Percentiles rank a stretch among this genome's conserved stretches.
Conservation (phyloP, 495 filamentous ascomycete genomes). For the Pseudevernia furfuracea region DNA sequence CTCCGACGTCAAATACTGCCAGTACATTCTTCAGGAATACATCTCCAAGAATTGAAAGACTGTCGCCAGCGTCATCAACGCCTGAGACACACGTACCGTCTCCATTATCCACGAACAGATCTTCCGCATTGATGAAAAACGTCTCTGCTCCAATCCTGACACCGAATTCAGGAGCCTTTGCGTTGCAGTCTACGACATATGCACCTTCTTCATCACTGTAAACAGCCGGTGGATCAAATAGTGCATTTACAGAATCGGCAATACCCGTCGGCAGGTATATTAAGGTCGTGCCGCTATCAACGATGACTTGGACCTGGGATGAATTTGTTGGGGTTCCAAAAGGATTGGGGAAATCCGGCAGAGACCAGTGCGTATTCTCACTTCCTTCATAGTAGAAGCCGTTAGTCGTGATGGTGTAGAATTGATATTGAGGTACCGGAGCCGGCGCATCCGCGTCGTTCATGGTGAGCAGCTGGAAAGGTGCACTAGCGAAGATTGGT, state of each 20-base stretch:
- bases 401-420: constrained; percentile 39
- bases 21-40: constrained; percentile 59
- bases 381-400: constrained; percentile 31
- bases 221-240: constrained; percentile 48
- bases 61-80: constrained; percentile 35
- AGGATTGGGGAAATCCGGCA: constrained; percentile 18
- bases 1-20: constrained; percentile 34
- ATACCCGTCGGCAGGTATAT: constrained; percentile 37
- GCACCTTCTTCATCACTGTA: constrained; percentile 39
- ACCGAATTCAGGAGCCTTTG: constrained; percentile 45
- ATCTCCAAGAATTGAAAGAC: constrained; percentile 51
- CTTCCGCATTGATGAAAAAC: constrained; percentile 47
- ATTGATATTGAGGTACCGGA: constrained; percentile 28
- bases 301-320: constrained; percentile 30
- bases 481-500: constrained; percentile 33
- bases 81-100: constrained; percentile 41
- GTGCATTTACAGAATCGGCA: constrained; percentile 42
- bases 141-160: constrained; percentile 42
- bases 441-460: constrained; percentile 2
- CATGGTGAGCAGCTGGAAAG: constrained; percentile 31
- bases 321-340: constrained; percentile 22
- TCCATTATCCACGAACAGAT: constrained; percentile 43
- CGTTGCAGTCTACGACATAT: constrained; percentile 50
- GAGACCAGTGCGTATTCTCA: constrained; percentile 13
- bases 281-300: constrained; percentile 41